A percentile compares a stretch with the other conserved stretches of the same genome.
Evolutionary conservation across 2,329 filamentous ascomycete genomes (phyloP).

Genomic region (Penicillium expansum): DNA sequence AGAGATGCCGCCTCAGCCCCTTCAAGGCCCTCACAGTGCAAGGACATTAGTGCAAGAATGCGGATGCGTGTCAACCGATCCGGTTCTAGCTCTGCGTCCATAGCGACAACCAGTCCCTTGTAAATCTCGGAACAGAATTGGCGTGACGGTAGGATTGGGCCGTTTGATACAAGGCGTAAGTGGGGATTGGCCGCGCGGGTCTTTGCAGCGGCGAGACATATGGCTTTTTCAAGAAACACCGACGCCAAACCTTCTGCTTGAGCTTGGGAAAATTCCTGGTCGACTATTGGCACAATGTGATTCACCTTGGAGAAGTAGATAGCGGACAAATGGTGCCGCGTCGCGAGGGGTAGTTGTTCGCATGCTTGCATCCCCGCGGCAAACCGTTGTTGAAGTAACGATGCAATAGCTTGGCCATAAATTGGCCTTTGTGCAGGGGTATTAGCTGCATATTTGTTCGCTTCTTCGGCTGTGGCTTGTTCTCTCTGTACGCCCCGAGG

Average conservation of each 20-base stretch:
- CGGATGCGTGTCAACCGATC: slow-evolving; percentile 40
- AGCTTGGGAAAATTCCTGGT: slow-evolving; percentile 28
- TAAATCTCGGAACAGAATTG: slow-evolving; percentile 41
- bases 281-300: slow-evolving; percentile 39
- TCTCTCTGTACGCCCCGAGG: not conserved
- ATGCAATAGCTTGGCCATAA: slow-evolving; percentile 11
- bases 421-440: not conserved
- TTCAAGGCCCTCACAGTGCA: slow-evolving; percentile 43
- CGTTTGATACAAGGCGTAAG: slow-evolving; percentile 32
- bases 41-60: slow-evolving; percentile 39
- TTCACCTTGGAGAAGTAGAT: slow-evolving; percentile 41
- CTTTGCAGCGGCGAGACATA: slow-evolving; percentile 44
- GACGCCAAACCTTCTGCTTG: slow-evolving; percentile 29
- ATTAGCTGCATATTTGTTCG: not conserved
- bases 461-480: not conserved
- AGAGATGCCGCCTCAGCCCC: slow-evolving; percentile 42
- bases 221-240: slow-evolving; percentile 39
- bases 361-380: slow-evolving; percentile 28
- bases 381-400: slow-evolving; percentile 26
- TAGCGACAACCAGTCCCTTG: slow-evolving; percentile 36
- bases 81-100: slow-evolving; percentile 38
- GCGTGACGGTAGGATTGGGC: slow-evolving; percentile 33
- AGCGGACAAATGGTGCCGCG: slow-evolving; percentile 31
- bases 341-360: slow-evolving; percentile 32
- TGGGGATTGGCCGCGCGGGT: slow-evolving; percentile 31